Base-by-base conservation (phyloP, 768 basidiomycete genomes). In the Baorangia bicolor region DNA sequence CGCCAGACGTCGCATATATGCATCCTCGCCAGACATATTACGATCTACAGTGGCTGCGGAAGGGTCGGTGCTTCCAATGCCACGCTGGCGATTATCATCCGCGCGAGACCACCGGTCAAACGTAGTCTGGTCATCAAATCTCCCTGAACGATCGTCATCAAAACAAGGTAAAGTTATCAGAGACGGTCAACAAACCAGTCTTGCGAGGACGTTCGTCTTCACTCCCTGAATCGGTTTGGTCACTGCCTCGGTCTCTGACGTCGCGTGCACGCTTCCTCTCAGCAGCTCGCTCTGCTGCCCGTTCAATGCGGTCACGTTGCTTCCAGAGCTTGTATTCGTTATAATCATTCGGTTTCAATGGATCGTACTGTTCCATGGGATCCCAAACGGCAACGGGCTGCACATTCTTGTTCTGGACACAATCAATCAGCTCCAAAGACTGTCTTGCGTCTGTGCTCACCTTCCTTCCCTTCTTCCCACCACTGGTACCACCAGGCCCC, bases 241-340 rank as follows among this genome's bases (percentile, higher is more conserved):
- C 78, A 61, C 82, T 84, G 38, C 71, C 79, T 51, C 63, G 67
- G 51, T 60, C 78, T 65, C 54, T 77, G 71, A 75, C 81, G 33
- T 79, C 75, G 54, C 85, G 77, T 27, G 73, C 75, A 38, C 85
- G 77, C 61, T 88, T 87, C 35, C 79, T 73, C 67, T 88, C 84
- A 12, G 79, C 78, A n/a, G 81, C 66, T 33, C 85, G 79, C 59
- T 87, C 83, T 16, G 71, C 63, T n/a, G 87, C 79, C 40, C 83
- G 75, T 60, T 92, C 88, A 45, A 88, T 89, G 39, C 82, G 82
- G 25, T 91, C 88, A 53, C 84, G 84, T 58, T 84, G 82, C 60
- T 87, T 87, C 85, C 86, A 93, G 12, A 83, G 62, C 64, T 92
- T 94, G 77, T 86, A 94, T 63, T 94, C 92, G 61, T 87, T 86